phyloP scores from a whole-genome alignment of 2,329 filamentous ascomycete species.

The Thelonectria discophora region DNA sequence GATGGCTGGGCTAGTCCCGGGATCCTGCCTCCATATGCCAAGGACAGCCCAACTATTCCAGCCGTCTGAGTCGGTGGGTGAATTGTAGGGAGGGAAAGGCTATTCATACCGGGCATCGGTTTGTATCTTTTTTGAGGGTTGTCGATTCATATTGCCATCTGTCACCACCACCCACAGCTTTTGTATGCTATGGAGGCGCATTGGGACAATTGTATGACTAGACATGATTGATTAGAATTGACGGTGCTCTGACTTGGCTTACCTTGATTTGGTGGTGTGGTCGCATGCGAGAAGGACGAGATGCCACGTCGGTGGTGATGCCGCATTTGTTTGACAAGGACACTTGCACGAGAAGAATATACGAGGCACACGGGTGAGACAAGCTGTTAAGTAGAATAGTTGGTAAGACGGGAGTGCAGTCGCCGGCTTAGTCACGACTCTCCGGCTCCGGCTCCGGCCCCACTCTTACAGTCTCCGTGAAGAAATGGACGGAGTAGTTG shows the following conservation, averaged over 20 bases:
- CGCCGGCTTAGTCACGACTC: slow-evolving; percentile 21
- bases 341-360: neutral
- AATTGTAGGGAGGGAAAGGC: neutral
- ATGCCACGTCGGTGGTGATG: too few species aligned
- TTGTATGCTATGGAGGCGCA: neutral
- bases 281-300: too few species aligned
- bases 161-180: neutral
- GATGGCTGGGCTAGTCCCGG: slow-evolving; percentile 46
- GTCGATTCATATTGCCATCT: neutral
- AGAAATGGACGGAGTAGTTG: slow-evolving; percentile 20
- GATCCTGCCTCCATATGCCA: slow-evolving; percentile 33
- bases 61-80: neutral
- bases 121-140: slow-evolving; percentile 6
- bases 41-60: slow-evolving; percentile 1
- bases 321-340: neutral
- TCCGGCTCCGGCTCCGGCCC: slow-evolving; percentile 16
- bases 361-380: neutral
- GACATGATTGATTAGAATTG: slow-evolving; percentile 15
- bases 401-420: slow-evolving; percentile 4
- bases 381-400: neutral
- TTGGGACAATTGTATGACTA: neutral
- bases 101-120: neutral
- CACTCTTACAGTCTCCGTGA: slow-evolving; percentile 14
- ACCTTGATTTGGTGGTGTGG: neutral
- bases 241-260: neutral